These are phyloP conservation scores for Podaxis sp. DNA, from an alignment of 768 basidiomycete species.

Conservation along the genomic window DNA sequence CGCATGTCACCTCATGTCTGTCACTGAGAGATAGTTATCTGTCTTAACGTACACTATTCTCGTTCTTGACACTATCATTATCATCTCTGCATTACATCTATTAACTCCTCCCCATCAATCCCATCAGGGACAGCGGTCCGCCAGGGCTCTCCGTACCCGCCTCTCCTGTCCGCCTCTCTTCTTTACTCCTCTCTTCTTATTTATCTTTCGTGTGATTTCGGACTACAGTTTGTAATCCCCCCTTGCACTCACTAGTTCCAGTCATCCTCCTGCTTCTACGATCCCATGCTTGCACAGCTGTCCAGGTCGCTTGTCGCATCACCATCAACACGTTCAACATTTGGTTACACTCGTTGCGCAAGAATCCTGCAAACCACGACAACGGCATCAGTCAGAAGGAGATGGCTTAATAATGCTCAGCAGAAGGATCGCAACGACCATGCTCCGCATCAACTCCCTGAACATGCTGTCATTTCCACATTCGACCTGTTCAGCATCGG, in stretches of 20 bases:
- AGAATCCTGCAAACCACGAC: neutral
- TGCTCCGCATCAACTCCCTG: slow-evolving; percentile 33
- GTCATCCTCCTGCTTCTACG: neutral
- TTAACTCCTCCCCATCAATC: neutral
- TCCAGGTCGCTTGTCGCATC: neutral
- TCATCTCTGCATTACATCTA: neutral
- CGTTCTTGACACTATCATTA: neutral
- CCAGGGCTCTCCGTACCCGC: too few species aligned
- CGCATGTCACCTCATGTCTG: too few species aligned
- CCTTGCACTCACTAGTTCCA: neutral
- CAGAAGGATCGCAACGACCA: neutral
- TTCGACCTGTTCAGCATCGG: slow-evolving; percentile 94
- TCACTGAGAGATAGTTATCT: too few species aligned
- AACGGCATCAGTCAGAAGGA: neutral
- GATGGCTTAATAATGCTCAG: slow-evolving; percentile 4
- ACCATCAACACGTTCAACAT: neutral
- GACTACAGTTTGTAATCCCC: neutral
- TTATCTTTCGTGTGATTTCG: slow-evolving; percentile 1
- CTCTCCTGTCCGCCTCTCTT: neutral
- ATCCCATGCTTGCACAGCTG: neutral
- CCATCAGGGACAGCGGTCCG: neutral
- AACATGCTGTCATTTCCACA: slow-evolving; percentile 90
- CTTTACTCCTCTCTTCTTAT: slow-evolving; percentile 1
- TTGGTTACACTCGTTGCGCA: neutral
- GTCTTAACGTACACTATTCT: neutral